phyloP scores from a whole-genome alignment of 805 yeast species.

The Kazachstania africana region DNA sequence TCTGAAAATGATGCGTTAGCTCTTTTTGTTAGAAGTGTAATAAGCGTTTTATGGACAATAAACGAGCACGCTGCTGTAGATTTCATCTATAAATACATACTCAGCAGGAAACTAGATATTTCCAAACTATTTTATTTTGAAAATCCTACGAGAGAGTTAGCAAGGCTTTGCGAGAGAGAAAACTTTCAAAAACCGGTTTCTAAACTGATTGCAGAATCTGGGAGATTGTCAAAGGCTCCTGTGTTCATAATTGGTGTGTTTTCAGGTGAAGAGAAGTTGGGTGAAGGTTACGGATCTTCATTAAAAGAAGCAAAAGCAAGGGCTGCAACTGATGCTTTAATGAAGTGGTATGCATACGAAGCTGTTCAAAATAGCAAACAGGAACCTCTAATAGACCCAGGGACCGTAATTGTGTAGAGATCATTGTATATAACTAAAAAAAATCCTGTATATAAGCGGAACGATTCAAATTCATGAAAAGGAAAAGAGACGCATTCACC shows the following conservation, averaged over 20 bases:
- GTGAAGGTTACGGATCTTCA: slow-evolving; percentile 91
- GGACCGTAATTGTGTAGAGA: slow-evolving; percentile 31
- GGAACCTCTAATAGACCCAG: slow-evolving; percentile 42
- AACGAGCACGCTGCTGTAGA: slow-evolving; percentile 47
- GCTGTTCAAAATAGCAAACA: slow-evolving; percentile 45
- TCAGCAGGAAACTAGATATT: slow-evolving; percentile 74
- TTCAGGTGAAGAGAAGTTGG: slow-evolving; percentile 68
- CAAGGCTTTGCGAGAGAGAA: slow-evolving; percentile 66
- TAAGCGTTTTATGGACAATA: slow-evolving; percentile 58
- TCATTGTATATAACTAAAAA: not conserved
- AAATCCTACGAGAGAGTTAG: slow-evolving; percentile 77
- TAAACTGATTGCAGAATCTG: slow-evolving; percentile 84
- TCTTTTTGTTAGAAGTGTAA: slow-evolving; percentile 65
- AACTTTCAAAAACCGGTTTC: slow-evolving; percentile 64
- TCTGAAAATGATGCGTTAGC: slow-evolving; percentile 34
- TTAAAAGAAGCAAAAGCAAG: slow-evolving; percentile 84
- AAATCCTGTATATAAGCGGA: not conserved
- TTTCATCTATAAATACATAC: slow-evolving; percentile 63
- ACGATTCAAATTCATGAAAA: not conserved
- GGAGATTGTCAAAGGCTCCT: slow-evolving; percentile 74
- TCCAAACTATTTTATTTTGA: slow-evolving; percentile 65
- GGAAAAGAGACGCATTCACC: not conserved
- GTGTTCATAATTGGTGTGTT: slow-evolving; percentile 87
- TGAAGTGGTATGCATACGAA: slow-evolving; percentile 84
- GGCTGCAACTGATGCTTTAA: slow-evolving; percentile 82